Evolutionary conservation across 495 filamentous ascomycete species (phyloP), one percentile per base, ranked within the genome.

Genomic region (Pseudomonodictys pantanalensis): DNA sequence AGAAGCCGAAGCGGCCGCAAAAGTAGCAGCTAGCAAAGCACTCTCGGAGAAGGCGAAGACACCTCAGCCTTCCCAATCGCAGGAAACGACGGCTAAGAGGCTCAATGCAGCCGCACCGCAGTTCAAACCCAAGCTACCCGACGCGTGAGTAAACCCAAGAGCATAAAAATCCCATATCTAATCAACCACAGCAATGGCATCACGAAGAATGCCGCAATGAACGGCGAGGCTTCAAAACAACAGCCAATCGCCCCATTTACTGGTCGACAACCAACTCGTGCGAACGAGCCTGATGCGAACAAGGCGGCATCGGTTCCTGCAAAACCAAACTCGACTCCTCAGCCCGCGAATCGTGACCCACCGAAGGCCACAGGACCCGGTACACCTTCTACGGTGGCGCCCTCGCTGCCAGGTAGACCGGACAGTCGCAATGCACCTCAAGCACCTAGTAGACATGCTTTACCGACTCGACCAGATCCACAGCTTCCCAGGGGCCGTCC

Each of bases 101-200:
- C 61, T 72, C 26, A 69, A 69, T 60, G 67, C 70, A 7, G 29
- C 59, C 11, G 72, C 68, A 2, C 33, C 62, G 0, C 64, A 65
- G 18, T 72, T 71, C 64, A 69, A 66, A 29, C 70, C 72, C 0
- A 61, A 25, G 44, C 3, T 50, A 24, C 25, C 50, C 1, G 29
- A 25, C 15, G 47, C 58, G 56, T 61, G 59, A 56, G 65, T 68
- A 15, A n/a, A 20, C 29, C n/a, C 7, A 28, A 60, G 32, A 26
- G 20, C 23, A 3, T 54, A n/a, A 3, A 23, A 28, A 42, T 18
- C 1, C 38, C 11, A 33, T 44, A 20, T 30, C 24, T 25, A 23
- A 38, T 32, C 24, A 11, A 3, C 20, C 18, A 5, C 44, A 62
- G 54, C 30, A 58, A 65, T 47, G 63, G 66, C n/a, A 24, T 54